Percentiles rank a stretch among this genome's conserved stretches.
Evolutionary conservation across 148 eudicot genomes (phyloP).

Genomic region (Rhododendron griersonianum): DNA sequence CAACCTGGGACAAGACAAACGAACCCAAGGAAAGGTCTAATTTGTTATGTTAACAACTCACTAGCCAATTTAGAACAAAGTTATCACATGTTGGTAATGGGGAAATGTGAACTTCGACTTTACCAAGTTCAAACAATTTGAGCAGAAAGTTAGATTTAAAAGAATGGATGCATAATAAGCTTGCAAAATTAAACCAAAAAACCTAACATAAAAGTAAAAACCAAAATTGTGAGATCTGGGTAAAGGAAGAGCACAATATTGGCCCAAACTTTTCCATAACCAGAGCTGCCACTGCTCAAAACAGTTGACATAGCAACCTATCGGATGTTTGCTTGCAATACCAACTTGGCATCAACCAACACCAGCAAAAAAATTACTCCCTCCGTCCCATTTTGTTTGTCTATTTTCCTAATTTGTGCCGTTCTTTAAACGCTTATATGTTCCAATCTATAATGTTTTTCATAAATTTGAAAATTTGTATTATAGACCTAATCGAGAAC

Average conservation of each 20-base stretch:
- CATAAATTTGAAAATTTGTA: too few species aligned
- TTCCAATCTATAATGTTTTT: too few species aligned
- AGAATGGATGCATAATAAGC: not conserved
- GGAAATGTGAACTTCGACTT: not conserved
- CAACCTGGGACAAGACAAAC: conserved; percentile 47
- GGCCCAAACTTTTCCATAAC: not conserved
- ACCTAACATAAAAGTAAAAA: not conserved
- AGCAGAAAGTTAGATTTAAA: not conserved
- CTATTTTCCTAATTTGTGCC: too few species aligned
- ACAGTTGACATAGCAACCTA: not conserved
- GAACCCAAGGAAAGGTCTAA: not conserved
- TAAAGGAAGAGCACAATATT: not conserved
- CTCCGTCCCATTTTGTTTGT: too few species aligned
- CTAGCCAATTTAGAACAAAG: not conserved
- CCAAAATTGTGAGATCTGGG: not conserved
- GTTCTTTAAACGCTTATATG: too few species aligned
- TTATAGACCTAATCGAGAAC: too few species aligned
- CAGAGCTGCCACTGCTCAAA: not conserved
- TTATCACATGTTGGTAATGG: not conserved
- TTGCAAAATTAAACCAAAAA: not conserved
- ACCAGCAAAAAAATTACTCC: not conserved
- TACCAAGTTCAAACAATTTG: not conserved
- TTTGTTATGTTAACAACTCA: not conserved
- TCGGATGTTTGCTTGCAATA: not conserved
- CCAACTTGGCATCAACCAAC: not conserved